phyloP scores from a whole-genome alignment of 176 grass and related monocot species.

The Cocos nucifera region DNA sequence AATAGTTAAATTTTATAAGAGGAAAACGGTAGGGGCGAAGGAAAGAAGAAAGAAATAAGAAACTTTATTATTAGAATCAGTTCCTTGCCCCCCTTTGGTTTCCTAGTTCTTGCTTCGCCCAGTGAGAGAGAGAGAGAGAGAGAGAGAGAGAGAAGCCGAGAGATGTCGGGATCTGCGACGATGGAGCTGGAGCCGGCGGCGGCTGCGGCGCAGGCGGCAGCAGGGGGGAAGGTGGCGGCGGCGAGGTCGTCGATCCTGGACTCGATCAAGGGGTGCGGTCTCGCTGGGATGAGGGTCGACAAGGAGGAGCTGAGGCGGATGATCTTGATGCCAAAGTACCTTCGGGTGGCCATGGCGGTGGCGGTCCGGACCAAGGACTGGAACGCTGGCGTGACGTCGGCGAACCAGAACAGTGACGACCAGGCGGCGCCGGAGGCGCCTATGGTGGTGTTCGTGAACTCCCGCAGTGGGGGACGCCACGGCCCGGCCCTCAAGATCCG shows the following conservation, averaged over 20 bases:
- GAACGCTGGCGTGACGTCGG: slow-evolving; percentile 20
- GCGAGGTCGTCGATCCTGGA: slow-evolving; percentile 90
- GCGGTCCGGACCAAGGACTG: slow-evolving; percentile 44
- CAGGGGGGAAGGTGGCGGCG: not conserved
- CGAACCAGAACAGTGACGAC: not conserved
- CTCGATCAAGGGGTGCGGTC: slow-evolving; percentile 62
- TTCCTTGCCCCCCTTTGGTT: not conserved
- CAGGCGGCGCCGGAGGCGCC: slow-evolving; percentile 38
- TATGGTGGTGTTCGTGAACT: slow-evolving; percentile 90
- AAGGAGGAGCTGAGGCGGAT: slow-evolving; percentile 63
- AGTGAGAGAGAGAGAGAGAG: slow-evolving; percentile 8
- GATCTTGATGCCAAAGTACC: slow-evolving; percentile 71
- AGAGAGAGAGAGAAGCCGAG: not conserved
- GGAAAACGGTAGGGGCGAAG: no score
- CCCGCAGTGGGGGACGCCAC: slow-evolving; percentile 72
- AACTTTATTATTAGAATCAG: not conserved
- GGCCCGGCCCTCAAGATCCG: slow-evolving; percentile 80
- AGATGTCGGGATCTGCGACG: slow-evolving; percentile 42
- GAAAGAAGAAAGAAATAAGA: no score
- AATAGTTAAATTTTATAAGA: no score
- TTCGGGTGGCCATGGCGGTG: slow-evolving; percentile 38
- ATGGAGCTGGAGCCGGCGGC: not conserved
- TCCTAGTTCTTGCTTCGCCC: slow-evolving; percentile 2
- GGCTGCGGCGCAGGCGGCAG: slow-evolving; percentile 12
- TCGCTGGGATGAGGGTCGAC: slow-evolving; percentile 58